These are phyloP conservation scores for Nicotiana paniculata DNA, from an alignment of 257 asterid genomes.

Conservation along the genomic window DNA sequence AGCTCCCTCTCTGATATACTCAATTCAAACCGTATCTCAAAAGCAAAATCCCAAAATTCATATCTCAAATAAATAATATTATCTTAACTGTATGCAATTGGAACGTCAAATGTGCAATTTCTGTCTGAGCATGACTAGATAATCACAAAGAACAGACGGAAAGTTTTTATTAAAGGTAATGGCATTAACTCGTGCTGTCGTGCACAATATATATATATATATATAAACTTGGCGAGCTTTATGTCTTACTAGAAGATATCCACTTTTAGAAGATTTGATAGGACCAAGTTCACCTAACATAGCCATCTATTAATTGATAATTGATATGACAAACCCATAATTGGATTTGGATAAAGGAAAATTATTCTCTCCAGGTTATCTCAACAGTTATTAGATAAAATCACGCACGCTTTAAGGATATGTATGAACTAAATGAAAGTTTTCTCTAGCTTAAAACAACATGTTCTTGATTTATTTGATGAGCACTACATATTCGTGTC, in stretches of 20 bases:
- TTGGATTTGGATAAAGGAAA: background rate
- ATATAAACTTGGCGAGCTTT: background rate
- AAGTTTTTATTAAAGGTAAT: background rate
- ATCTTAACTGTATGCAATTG: no score
- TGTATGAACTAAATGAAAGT: background rate
- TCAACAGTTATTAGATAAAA: background rate
- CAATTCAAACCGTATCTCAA: background rate
- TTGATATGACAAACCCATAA: background rate
- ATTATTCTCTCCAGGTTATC: background rate
- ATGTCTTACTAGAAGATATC: background rate
- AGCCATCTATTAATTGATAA: background rate
- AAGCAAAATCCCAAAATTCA: no score
- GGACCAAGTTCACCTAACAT: constrained; percentile 1
- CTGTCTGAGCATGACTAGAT: background rate
- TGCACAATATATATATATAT: background rate
- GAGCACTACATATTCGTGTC: no score
- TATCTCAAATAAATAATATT: no score
- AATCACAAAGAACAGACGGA: background rate
- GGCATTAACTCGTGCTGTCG: no score
- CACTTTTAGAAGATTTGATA: constrained; percentile 15
- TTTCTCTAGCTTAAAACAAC: background rate
- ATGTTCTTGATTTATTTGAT: no score
- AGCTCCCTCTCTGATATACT: background rate
- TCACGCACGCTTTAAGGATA: background rate
- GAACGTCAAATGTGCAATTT: no score